Evolutionary conservation across 257 asterid genomes (phyloP), one percentile per base, ranked within the genome.

Genomic region (Solanum infundibuliforme): DNA sequence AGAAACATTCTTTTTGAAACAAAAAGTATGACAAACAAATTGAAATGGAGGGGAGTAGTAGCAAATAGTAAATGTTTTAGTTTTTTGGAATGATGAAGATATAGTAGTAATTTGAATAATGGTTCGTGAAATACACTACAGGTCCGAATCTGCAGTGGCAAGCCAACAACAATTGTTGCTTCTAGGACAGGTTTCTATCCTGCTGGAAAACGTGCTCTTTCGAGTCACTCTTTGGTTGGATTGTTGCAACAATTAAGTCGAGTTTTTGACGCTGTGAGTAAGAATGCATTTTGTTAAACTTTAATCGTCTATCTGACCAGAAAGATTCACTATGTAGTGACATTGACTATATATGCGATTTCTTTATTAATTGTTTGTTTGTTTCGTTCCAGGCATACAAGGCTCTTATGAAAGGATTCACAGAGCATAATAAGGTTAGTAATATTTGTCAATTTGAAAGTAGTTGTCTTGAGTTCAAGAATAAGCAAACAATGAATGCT

Each of bases 351-450:
- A 5, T 43, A 43, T 52, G 39, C 36, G 9, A 23, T 48, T 87
- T 72, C 25, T 4, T 43, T 7, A 27, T 46, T 81, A 16, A 48
- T 48, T 82, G 62, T 12, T 83, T 35, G 62, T 55, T 91, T 69
- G 62, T 52, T 52, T 52, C 48, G 86, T n/a, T 93, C 94, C 94
- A 97, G 99, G 98, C 99, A 75, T 96, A 94, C 88, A 94, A 94
- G 75, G 89, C 96, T 58, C 90, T 97, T 92, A 96, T 96, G 96
- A 96, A 95, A 92, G 98, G 98, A 52, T 96, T 94, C 89, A 91
- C 88, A 0, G 99, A 96, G 87, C 98, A 94, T 91, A 97, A 97
- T 92, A 96, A 95, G 99, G 99, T 97, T 85, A 93, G 34, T 12
- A 79, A 88, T 43, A 48, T 35, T 91, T 88, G 87, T 60, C 52